Conservation (phyloP, 345 rosid genomes). For the Kandelia obovata region DNA sequence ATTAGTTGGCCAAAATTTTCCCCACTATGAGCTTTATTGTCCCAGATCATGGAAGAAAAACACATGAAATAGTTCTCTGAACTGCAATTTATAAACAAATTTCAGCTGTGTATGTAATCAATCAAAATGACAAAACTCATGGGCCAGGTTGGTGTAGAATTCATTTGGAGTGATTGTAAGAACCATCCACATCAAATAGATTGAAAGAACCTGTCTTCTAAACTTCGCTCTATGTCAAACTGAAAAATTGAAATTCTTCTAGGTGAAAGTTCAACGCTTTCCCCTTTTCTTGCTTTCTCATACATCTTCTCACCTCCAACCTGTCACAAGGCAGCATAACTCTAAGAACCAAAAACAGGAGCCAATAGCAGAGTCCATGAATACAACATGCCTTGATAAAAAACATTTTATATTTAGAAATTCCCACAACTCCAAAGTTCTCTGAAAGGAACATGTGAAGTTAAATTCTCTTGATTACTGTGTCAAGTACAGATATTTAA, state of each 20-base stretch:
- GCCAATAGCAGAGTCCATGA: background rate
- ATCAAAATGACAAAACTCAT: slow-evolving; percentile 2
- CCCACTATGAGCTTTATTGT: background rate
- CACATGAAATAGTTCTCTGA: background rate
- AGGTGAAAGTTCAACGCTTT: slow-evolving; percentile 77
- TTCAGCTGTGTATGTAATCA: background rate
- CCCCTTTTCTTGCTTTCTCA: slow-evolving; percentile 96
- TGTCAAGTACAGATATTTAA: background rate
- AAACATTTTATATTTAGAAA: background rate
- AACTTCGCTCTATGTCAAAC: slow-evolving; percentile 82
- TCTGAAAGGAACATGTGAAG: background rate
- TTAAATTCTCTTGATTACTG: background rate
- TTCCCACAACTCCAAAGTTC: slow-evolving; percentile 1
- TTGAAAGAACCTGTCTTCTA: slow-evolving; percentile 68
- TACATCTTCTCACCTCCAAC: slow-evolving; percentile 97
- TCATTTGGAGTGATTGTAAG: background rate
- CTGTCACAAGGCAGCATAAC: slow-evolving; percentile 28
- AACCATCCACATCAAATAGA: slow-evolving; percentile 8
- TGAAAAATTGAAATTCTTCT: slow-evolving; percentile 80
- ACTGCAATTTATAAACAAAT: background rate
- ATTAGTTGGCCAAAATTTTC: background rate
- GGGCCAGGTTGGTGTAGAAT: background rate
- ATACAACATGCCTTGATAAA: background rate
- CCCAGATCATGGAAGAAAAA: background rate
- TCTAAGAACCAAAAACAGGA: slow-evolving; percentile 3